Conservation (phyloP, 768 basidiomycete genomes). For the Dacryopinax spathularia region DNA sequence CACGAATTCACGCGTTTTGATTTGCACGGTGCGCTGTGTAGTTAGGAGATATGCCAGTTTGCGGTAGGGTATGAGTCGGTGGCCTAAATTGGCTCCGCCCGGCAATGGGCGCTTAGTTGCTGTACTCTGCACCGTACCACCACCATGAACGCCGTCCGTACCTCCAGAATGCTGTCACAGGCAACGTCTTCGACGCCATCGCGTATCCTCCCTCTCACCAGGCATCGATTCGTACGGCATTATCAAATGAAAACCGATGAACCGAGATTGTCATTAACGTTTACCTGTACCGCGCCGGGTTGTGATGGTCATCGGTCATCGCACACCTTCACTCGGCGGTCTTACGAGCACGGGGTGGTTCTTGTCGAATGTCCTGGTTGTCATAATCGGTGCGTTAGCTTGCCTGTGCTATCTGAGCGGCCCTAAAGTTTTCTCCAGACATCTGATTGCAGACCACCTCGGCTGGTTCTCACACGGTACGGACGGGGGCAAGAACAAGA, state of each 20-base stretch:
- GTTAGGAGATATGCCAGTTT: no score
- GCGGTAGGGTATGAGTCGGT: no score
- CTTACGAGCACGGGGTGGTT: not conserved
- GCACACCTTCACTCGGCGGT: not conserved
- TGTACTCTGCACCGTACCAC: not conserved
- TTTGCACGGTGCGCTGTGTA: no score
- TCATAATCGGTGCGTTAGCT: not conserved
- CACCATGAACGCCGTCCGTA: not conserved
- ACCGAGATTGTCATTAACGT: not conserved
- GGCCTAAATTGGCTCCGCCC: not conserved
- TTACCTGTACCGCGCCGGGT: not conserved
- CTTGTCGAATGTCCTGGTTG: not conserved
- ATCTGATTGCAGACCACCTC: slow-evolving; percentile 25
- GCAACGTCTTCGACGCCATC: not conserved
- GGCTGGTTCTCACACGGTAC: slow-evolving; percentile 23
- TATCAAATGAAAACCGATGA: not conserved
- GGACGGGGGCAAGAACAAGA: not conserved
- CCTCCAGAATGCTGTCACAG: not conserved
- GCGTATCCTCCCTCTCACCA: not conserved
- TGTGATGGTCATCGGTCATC: not conserved
- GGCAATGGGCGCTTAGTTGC: not conserved
- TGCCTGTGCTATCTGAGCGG: not conserved
- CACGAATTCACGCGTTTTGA: no score
- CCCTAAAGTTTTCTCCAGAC: slow-evolving; percentile 11
- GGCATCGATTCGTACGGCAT: not conserved